Evolutionary conservation across 75 land plant genomes (phyloP).

Genomic region (Picea glauca): DNA sequence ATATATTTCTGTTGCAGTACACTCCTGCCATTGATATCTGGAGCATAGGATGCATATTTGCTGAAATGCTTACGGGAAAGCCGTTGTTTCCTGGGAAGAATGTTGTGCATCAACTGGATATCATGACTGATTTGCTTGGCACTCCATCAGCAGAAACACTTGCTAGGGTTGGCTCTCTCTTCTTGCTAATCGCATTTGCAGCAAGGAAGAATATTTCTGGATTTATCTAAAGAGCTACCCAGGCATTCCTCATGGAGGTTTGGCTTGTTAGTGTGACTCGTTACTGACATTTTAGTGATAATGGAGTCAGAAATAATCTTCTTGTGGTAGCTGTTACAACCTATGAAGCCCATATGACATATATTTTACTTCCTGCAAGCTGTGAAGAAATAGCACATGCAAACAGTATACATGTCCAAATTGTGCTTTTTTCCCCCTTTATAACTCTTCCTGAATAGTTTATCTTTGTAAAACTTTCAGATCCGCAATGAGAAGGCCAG

Average conservation of each 20-base stretch:
- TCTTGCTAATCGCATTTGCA: conserved; percentile 17
- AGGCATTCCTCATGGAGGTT: conserved; percentile 28
- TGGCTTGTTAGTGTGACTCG: conserved; percentile 17
- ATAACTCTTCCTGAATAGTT: background rate
- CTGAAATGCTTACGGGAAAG: conserved; percentile 81
- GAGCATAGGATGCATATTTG: conserved; percentile 99
- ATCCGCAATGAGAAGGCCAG: conserved; percentile 84
- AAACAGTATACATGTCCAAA: background rate
- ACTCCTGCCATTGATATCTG: conserved; percentile 98
- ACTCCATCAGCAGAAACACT: conserved; percentile 69
- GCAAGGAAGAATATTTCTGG: conserved; percentile 14
- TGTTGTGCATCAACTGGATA: conserved; percentile 93
- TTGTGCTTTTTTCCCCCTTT: background rate
- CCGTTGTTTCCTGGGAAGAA: conserved; percentile 97
- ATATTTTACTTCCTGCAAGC: background rate
- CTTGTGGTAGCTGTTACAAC: conserved; percentile 2
- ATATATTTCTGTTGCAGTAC: conserved; percentile 53
- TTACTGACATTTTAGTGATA: conserved; percentile 2
- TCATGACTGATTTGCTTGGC: conserved; percentile 93
- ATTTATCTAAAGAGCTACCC: conserved; percentile 16
- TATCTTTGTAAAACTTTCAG: conserved; percentile 20
- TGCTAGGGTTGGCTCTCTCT: conserved; percentile 49
- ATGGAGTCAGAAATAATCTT: conserved; percentile 4
- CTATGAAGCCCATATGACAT: background rate
- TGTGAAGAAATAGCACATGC: background rate